Evolutionary conservation across 2,329 filamentous ascomycete species (phyloP), one percentile per base, ranked within the genome.

Genomic region (Sordariomycetes sp.): DNA sequence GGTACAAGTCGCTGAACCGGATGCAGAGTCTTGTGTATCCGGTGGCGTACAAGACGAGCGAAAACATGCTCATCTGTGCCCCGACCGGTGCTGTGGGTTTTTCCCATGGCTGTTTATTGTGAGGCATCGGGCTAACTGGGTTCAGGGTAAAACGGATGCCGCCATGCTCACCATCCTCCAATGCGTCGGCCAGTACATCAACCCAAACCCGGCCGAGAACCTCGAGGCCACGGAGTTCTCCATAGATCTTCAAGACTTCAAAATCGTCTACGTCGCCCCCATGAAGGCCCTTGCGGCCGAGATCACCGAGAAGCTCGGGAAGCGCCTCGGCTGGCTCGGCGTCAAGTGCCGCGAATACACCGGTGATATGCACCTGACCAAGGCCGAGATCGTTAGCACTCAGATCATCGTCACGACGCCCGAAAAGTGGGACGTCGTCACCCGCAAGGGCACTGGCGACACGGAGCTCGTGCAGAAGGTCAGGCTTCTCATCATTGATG

Each of bases 391-490:
- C 60, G 80, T 96, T 17, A 86, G 91, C 61, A 99, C 94, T 0
- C 94, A 99, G 67, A 94, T 99, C 63, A 96, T 99, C 60, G 94
- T 99, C 54, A 99, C 95, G 0, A 99, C 94, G 0, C 94, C 94
- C 39, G 94, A 99, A 72, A 99, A 99, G 72, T 99, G 95, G 95
- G 94, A 99, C 68, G 94, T 99, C 1, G 89, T 99, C 5, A 99
- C 94, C 2, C 81, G 94, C 60, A 99, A 97, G 71, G 95, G 92
- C 58, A 97, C 91, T 1, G 94, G 95, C 17, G 94, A 99, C 67
- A 97, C 94, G 0, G 94, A 97, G 67, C 80, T 99, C 2, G 95
- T 99, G 15, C 94, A 99, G 65, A 99, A 99, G 68, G 94, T 99
- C 25, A 84, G 92, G 12, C 77, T 99, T 1, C 79, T 99, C 60